These are phyloP conservation scores for Calcarisporium arbuscula DNA, from an alignment of 2,329 filamentous ascomycete species.

Conservation along the genomic window DNA sequence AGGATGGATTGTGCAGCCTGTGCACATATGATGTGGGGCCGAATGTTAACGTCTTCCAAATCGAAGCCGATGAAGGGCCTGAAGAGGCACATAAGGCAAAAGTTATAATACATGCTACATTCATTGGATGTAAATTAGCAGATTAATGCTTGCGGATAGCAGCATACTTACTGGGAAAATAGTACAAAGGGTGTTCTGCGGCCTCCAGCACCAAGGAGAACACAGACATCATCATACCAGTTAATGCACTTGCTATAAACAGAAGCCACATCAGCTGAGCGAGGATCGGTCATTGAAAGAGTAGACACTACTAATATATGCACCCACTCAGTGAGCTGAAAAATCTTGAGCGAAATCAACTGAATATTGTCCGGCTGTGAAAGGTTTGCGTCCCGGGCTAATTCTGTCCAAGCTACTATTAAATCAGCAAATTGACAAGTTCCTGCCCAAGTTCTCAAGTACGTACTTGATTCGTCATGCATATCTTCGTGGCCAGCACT, in stretches of 20 bases:
- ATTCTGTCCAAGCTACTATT: too few relatives aligned
- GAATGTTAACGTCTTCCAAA: background rate
- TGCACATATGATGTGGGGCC: too few relatives aligned
- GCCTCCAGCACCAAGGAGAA: background rate
- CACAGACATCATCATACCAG: conserved; percentile 13
- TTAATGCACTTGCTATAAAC: conserved; percentile 12
- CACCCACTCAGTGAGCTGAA: conserved; percentile 13
- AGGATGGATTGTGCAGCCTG: too few relatives aligned
- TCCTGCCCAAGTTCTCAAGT: too few relatives aligned
- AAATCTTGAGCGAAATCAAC: conserved; percentile 8
- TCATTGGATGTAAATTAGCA: background rate
- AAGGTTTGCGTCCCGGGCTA: background rate
- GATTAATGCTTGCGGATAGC: background rate
- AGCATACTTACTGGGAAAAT: conserved; percentile 13
- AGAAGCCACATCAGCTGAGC: background rate
- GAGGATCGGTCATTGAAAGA: conserved; percentile 1
- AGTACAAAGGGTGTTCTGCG: conserved; percentile 10
- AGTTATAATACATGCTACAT: conserved; percentile 15
- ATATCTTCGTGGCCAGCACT: too few relatives aligned
- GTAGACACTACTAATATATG: too few relatives aligned
- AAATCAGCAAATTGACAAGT: too few relatives aligned
- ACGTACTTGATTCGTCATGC: too few relatives aligned
- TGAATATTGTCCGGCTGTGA: conserved; percentile 3
- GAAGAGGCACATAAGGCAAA: conserved; percentile 11
- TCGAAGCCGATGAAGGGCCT: conserved; percentile 5